phyloP scores from a whole-genome alignment of 768 basidiomycete genomes.

The Cystofilobasidium bisporidii region DNA sequence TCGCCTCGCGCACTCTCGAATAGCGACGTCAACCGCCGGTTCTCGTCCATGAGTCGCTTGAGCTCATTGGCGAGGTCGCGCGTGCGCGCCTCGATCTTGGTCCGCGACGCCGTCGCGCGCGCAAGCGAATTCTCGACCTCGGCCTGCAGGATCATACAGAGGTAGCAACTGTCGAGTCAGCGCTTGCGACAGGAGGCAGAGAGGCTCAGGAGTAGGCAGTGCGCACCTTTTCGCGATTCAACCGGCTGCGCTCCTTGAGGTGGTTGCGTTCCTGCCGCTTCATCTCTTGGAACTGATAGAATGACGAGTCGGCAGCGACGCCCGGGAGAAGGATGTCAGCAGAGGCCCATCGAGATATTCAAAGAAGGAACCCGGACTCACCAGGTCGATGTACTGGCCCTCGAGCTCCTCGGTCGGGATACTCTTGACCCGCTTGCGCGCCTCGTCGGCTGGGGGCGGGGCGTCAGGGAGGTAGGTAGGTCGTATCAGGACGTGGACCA shows the following conservation, averaged over 20 bases:
- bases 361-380: background rate
- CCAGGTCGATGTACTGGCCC: constrained; percentile 6
- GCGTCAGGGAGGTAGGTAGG: no score
- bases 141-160: no score
- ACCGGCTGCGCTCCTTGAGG: background rate
- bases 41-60: constrained; percentile 12
- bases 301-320: background rate
- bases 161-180: no score
- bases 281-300: constrained; percentile 3
- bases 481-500: no score
- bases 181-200: no score
- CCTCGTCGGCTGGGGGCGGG: constrained; percentile 7
- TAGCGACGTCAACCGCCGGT: background rate
- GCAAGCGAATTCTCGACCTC: background rate
- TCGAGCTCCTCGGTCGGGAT: constrained; percentile 3
- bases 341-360: no score
- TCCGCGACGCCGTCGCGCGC: constrained; percentile 3
- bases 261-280: constrained; percentile 3
- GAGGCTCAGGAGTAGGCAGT: no score
- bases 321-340: background rate
- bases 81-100: constrained; percentile 8
- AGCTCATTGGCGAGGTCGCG: constrained; percentile 4
- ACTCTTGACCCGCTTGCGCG: background rate
- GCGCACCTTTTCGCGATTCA: constrained; percentile 1
- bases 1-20: constrained; percentile 2